phyloP scores from a whole-genome alignment of 768 basidiomycete species.

The Pseudohyphozyma bogoriensis region DNA sequence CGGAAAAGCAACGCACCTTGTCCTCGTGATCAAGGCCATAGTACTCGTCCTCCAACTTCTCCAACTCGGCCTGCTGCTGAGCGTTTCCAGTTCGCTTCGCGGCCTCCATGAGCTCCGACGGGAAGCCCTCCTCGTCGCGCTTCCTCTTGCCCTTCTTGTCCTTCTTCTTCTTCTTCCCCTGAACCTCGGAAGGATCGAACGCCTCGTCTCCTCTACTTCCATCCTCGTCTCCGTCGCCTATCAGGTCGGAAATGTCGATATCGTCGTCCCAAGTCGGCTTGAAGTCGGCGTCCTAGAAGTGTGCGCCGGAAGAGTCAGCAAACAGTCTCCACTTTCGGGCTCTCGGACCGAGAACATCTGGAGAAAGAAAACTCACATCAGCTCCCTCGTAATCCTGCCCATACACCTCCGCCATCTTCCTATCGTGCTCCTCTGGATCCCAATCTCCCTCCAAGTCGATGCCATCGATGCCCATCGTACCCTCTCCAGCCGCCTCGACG shows the following conservation, averaged over 20 bases:
- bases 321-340: neutral
- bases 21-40: constrained; percentile 91
- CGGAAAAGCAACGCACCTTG: constrained; percentile 51
- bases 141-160: constrained; percentile 14
- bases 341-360: neutral
- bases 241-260: constrained; percentile 64
- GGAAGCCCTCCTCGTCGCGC: constrained; percentile 29
- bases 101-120: constrained; percentile 23
- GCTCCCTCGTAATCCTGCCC: constrained; percentile 44
- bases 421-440: constrained; percentile 76
- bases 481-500: constrained; percentile 57
- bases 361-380: constrained; percentile 27
- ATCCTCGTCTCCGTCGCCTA: constrained; percentile 38
- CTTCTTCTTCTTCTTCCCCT: constrained; percentile 34
- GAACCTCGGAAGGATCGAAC: neutral
- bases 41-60: constrained; percentile 84
- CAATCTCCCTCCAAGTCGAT: constrained; percentile 87
- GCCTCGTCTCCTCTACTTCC: constrained; percentile 40
- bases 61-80: constrained; percentile 69
- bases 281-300: constrained; percentile 41
- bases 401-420: constrained; percentile 68
- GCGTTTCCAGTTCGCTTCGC: constrained; percentile 43
- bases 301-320: too few relatives aligned
- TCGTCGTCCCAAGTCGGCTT: constrained; percentile 92
- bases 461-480: constrained; percentile 46